These are phyloP conservation scores for Evernia prunastri DNA, from an alignment of 495 filamentous ascomycete genomes.

Conservation along the genomic window DNA sequence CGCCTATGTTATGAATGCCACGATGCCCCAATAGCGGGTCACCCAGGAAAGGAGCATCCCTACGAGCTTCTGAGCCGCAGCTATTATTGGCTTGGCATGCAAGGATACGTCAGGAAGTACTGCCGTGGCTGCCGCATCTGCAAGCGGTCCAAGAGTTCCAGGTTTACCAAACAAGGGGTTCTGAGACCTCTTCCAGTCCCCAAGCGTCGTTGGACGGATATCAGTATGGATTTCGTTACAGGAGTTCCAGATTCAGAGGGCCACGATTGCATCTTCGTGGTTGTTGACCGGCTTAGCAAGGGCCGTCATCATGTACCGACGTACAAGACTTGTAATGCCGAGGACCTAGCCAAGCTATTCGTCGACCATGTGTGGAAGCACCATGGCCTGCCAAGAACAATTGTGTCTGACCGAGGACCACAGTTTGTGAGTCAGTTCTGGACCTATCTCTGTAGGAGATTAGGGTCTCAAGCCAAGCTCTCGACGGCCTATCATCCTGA, in stretches of 20 bases:
- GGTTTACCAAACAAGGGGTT: conserved; percentile 14
- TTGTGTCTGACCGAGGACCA: conserved; percentile 16
- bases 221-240: conserved; percentile 31
- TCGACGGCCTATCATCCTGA: conserved; percentile 5
- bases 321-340: neutral
- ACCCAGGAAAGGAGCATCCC: neutral
- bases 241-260: conserved; percentile 13
- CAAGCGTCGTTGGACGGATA: conserved; percentile 21
- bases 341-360: conserved; percentile 13
- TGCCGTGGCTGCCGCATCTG: neutral
- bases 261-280: conserved; percentile 24
- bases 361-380: conserved; percentile 11
- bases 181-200: conserved; percentile 23
- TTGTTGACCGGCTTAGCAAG: conserved; percentile 27
- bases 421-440: conserved; percentile 21
- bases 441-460: conserved; percentile 5
- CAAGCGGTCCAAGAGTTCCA: neutral
- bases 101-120: neutral
- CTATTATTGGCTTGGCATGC: neutral
- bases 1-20: neutral
- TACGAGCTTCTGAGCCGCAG: neutral
- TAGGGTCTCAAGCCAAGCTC: neutral
- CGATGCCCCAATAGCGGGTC: neutral
- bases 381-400: conserved; percentile 12
- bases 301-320: conserved; percentile 21